Evolutionary conservation across 257 asterid genomes (phyloP).

Genomic region (Nicotiana tabacum): DNA sequence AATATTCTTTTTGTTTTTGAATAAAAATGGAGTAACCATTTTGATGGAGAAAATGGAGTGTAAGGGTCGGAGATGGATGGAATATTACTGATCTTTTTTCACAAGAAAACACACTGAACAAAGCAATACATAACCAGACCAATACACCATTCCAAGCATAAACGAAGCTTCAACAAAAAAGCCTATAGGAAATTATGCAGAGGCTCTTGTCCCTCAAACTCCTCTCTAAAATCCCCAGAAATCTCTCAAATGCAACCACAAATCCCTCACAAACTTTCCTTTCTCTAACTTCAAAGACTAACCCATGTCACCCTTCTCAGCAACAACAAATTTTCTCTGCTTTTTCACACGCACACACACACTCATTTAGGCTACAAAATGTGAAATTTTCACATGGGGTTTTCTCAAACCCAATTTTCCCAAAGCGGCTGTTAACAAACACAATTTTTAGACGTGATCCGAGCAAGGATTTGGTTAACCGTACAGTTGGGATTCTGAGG

Average conservation of each 20-base stretch:
- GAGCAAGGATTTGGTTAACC: not conserved
- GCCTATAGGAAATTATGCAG: conserved; percentile 1
- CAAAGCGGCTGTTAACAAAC: conserved; percentile 1
- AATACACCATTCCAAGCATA: not conserved
- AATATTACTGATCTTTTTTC: not conserved
- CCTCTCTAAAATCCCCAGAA: conserved; percentile 8
- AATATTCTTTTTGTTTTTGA: too few species aligned
- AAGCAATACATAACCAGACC: not conserved
- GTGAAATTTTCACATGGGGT: not conserved
- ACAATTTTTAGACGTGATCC: not conserved
- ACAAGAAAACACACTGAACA: not conserved
- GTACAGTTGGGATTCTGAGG: not conserved
- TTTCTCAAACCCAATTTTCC: not conserved
- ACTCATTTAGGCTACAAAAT: not conserved
- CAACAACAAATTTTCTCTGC: conserved; percentile 1
- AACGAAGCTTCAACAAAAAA: not conserved
- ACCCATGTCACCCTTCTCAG: not conserved
- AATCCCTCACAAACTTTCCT: not conserved
- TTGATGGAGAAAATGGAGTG: too few species aligned
- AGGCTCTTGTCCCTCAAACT: conserved; percentile 6
- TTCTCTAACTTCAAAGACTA: not conserved
- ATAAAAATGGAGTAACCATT: too few species aligned
- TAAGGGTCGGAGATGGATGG: too few species aligned
- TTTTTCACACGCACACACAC: not conserved
- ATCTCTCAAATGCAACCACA: not conserved